Percentiles rank a stretch among this genome's conserved stretches.
These are phyloP conservation scores for Nissolia schottii DNA, from an alignment of 306 rosid species.

Conservation along the genomic window DNA sequence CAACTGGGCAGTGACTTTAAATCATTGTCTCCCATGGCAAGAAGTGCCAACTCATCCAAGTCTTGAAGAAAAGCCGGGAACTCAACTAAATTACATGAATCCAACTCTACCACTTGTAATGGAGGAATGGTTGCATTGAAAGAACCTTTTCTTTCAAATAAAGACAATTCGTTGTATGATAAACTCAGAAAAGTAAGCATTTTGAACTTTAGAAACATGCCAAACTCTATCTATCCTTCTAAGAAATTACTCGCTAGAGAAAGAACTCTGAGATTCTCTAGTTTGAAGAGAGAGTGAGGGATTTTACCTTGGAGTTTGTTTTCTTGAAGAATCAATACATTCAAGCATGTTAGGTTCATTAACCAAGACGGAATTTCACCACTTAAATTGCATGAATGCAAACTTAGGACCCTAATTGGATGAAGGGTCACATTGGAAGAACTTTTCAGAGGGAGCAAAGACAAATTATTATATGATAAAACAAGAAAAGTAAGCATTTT, in stretches of 20 bases:
- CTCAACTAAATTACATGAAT: constrained; percentile 1
- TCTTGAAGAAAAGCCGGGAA: background rate
- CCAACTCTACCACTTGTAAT: background rate
- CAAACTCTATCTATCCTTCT: constrained; percentile 6
- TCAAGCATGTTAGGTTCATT: constrained; percentile 11
- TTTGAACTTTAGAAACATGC: background rate
- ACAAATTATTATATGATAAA: too few relatives aligned
- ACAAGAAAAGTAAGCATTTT: too few relatives aligned
- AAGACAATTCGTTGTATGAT: background rate
- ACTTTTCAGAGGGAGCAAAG: too few relatives aligned
- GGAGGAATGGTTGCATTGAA: background rate
- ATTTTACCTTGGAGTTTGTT: constrained; percentile 19
- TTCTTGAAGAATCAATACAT: background rate
- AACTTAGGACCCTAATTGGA: too few relatives aligned
- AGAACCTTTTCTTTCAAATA: background rate
- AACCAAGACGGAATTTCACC: constrained; percentile 20
- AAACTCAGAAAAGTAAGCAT: background rate
- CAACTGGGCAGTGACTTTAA: constrained; percentile 4
- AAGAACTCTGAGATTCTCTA: background rate
- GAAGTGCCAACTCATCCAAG: background rate
- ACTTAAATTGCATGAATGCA: background rate
- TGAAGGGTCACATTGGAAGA: too few relatives aligned
- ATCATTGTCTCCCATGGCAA: background rate
- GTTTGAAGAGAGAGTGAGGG: background rate
- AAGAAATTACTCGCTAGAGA: fast-evolving